Percentiles rank a stretch among this genome's conserved stretches.
Evolutionary conservation across 139 green algal genomes (phyloP).

Genomic region (Coelastrella sp.): DNA sequence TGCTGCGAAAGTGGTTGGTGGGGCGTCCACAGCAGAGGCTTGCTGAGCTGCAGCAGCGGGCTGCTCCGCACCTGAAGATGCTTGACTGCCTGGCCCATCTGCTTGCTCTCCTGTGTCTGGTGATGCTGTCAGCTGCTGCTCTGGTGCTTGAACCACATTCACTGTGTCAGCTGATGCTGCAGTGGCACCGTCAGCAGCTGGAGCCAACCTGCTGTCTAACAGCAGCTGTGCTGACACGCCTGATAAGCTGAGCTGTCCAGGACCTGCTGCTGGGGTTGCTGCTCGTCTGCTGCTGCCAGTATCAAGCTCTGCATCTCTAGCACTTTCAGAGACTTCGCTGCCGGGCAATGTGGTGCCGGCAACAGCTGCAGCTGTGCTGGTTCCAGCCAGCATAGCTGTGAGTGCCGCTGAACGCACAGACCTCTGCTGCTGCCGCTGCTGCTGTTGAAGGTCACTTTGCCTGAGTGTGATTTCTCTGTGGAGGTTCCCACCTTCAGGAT

Average conservation of each 20-base stretch:
- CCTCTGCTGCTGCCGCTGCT: not conserved
- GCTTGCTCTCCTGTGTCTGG: no score
- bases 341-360: not conserved
- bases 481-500: no score
- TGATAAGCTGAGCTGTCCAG: not conserved
- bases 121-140: not conserved
- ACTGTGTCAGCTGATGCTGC: not conserved
- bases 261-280: not conserved
- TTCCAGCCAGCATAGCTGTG: not conserved
- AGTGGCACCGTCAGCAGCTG: not conserved
- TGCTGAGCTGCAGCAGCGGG: not conserved
- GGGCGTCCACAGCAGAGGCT: not conserved
- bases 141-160: no score
- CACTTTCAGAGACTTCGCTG: not conserved
- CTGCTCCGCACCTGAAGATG: no score
- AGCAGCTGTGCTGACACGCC: not conserved
- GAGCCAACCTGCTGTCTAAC: not conserved
- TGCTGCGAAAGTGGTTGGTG: not conserved
- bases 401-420: not conserved
- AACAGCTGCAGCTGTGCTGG: conserved; percentile 14
- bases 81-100: no score
- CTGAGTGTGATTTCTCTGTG: no score
- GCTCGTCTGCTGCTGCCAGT: not conserved
- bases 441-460: not conserved
- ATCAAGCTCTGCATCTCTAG: not conserved